Evolutionary conservation across 1,284 basidiomycete species (phyloP).

Genomic region (Lentinula novae-zelandiae): DNA sequence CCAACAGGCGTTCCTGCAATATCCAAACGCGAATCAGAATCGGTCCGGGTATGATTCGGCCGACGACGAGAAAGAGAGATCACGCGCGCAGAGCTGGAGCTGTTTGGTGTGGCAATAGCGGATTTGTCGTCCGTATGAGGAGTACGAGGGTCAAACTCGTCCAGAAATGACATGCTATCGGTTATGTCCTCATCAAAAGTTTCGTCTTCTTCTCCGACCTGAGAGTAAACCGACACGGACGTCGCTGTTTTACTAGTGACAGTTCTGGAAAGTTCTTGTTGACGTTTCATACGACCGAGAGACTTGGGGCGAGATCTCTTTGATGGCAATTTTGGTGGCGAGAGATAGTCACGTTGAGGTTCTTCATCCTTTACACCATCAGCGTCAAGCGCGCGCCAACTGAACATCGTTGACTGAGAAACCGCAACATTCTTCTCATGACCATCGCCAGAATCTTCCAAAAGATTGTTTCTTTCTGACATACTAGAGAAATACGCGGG

Average conservation of each 20-base stretch:
- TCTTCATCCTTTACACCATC: background rate
- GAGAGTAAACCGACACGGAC: slow-evolving; percentile 16
- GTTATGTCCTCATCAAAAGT: background rate
- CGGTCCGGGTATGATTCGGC: slow-evolving; percentile 10
- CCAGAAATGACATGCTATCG: slow-evolving; percentile 9
- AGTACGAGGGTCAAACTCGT: slow-evolving; percentile 10
- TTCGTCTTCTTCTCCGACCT: slow-evolving; percentile 13
- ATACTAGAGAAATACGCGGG: slow-evolving; percentile 12
- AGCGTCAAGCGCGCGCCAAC: slow-evolving; percentile 1
- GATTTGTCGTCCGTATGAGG: background rate
- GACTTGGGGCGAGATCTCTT: background rate
- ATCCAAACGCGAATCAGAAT: slow-evolving; percentile 9
- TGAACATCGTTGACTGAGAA: background rate
- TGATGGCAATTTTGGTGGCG: background rate
- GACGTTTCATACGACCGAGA: background rate
- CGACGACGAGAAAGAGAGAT: slow-evolving; percentile 14
- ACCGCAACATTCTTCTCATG: background rate
- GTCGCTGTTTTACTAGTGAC: slow-evolving; percentile 13
- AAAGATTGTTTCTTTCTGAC: background rate
- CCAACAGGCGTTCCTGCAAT: background rate
- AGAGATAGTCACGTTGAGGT: background rate
- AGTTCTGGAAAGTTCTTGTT: slow-evolving; percentile 5
- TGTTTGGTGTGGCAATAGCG: background rate
- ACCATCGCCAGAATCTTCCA: background rate
- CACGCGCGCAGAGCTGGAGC: background rate